phyloP scores from a whole-genome alignment of 2,329 filamentous ascomycete genomes.

The Xylaria arbuscula region DNA sequence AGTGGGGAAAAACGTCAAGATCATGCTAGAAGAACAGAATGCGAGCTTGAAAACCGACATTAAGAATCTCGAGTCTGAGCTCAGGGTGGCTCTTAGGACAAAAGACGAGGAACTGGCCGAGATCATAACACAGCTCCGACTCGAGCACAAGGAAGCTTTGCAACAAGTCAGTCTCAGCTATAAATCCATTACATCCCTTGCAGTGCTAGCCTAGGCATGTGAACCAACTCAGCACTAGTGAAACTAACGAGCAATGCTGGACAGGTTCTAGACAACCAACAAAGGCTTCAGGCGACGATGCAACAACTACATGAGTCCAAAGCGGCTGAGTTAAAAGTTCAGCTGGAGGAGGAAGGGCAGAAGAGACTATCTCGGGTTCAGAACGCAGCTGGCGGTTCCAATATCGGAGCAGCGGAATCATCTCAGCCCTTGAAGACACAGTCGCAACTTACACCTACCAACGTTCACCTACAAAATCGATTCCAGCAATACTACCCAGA shows the following conservation, averaged over 20 bases:
- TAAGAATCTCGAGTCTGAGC: slow-evolving; percentile 1
- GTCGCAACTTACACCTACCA: too few relatives aligned
- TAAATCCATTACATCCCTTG: too few relatives aligned
- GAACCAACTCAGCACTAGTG: background rate
- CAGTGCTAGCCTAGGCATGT: background rate
- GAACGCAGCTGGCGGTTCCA: too few relatives aligned
- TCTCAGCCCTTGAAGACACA: too few relatives aligned
- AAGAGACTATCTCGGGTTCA: too few relatives aligned
- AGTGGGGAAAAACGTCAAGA: background rate
- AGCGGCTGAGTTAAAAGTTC: too few relatives aligned
- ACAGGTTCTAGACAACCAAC: slow-evolving; percentile 14
- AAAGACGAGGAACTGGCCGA: slow-evolving; percentile 15
- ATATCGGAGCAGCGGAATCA: too few relatives aligned
- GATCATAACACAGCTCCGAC: background rate
- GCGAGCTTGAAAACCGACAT: background rate
- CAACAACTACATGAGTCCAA: slow-evolving; percentile 14
- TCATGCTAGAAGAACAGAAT: slow-evolving; percentile 9
- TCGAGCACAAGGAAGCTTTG: background rate
- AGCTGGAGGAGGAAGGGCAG: too few relatives aligned
- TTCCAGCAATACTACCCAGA: too few relatives aligned
- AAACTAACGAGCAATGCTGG: background rate
- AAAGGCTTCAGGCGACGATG: slow-evolving; percentile 13
- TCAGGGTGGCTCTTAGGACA: background rate
- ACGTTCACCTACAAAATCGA: too few relatives aligned
- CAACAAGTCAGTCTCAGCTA: slow-evolving; percentile 5